Evolutionary conservation across 306 rosid genomes (phyloP), one percentile per base, ranked within the genome.

Genomic region (Sicyos baderoa): DNA sequence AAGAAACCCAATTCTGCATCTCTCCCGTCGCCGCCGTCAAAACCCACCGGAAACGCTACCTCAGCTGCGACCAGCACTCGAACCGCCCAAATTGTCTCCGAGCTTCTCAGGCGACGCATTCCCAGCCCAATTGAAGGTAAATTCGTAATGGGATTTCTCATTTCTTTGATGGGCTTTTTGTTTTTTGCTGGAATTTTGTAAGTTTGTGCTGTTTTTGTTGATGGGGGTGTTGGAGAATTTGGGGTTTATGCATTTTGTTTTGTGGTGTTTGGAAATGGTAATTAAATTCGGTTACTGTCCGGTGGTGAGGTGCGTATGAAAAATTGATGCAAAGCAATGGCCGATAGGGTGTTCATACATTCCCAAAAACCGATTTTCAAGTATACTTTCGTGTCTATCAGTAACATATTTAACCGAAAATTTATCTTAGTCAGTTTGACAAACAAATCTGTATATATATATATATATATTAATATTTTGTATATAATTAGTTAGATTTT

Each of bases 61-160:
- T 75, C 79, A 35, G 45, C 88, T 1, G 25, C 87, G 65, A 68
- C 85, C 7, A 70, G 47, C 70, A 54, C 65, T 66, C 68, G 63
- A 6, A 71, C 82, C 4, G 65, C 63, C 11, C 76, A 68, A 13
- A 71, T 75, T 82, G 44, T 87, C 75, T 49, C 82, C 35, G 84
- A 89, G 60, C 87, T 89, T 35, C 96, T 89, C 78, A 86, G 86
- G 32, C 95, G 89, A 55, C 51, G 66, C 68, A 73, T 50, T 50
- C 86, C 77, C 65, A 70, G 45, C 53, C 68, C 86, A 18, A 45
- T 59, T 23, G 27, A 56, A 62, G 84, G 88, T 88, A 67, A 29
- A 16, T 42, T 62, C 68, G 11, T 13, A 17, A 14, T 23, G 21
- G 22, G 9, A 54, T 71, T 29, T 17, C 21, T 23, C 10, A 32